These are phyloP conservation scores for Trichothecium sympodiale DNA, from an alignment of 2,329 filamentous ascomycete species.

Conservation along the genomic window DNA sequence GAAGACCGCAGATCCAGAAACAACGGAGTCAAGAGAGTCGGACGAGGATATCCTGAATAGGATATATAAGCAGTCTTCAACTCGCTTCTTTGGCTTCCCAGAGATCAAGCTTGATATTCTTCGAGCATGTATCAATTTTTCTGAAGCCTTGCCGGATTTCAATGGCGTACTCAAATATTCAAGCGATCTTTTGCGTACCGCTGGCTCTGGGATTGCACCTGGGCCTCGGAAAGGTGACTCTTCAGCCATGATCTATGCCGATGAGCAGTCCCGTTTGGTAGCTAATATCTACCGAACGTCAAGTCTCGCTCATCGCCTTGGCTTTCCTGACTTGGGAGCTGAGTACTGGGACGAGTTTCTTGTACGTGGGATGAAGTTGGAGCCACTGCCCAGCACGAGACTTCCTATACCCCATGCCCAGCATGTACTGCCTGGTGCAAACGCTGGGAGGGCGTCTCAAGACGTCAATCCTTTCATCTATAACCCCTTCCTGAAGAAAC, in stretches of 20 bases:
- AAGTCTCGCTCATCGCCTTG: constrained; percentile 63
- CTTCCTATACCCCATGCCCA: constrained; percentile 56
- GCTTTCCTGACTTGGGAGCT: constrained; percentile 57
- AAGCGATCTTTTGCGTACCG: constrained; percentile 69
- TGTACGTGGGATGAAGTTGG: constrained; percentile 63
- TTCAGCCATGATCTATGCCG: constrained; percentile 58
- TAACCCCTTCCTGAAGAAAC: constrained; percentile 74
- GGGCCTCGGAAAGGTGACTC: constrained; percentile 57
- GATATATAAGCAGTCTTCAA: constrained; percentile 47
- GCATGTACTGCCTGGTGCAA: constrained; percentile 39
- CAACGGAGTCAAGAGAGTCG: constrained; percentile 28
- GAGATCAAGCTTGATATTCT: constrained; percentile 78
- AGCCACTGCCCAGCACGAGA: constrained; percentile 47
- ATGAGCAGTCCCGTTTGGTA: constrained; percentile 77
- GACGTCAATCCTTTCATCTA: constrained; percentile 83
- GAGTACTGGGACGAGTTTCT: constrained; percentile 98
- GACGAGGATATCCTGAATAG: constrained; percentile 42
- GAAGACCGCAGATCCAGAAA: constrained; percentile 11
- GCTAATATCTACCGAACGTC: constrained; percentile 81
- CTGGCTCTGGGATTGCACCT: constrained; percentile 69
- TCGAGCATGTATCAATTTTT: constrained; percentile 83
- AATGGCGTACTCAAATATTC: constrained; percentile 82
- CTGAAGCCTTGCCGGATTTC: constrained; percentile 87
- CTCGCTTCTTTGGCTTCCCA: constrained; percentile 63
- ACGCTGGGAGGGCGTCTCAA: constrained; percentile 40